Percentiles rank a stretch among this genome's conserved stretches.
These are phyloP conservation scores for Pharnaceum exiguum DNA, from an alignment of 148 eudicot genomes.

Conservation along the genomic window DNA sequence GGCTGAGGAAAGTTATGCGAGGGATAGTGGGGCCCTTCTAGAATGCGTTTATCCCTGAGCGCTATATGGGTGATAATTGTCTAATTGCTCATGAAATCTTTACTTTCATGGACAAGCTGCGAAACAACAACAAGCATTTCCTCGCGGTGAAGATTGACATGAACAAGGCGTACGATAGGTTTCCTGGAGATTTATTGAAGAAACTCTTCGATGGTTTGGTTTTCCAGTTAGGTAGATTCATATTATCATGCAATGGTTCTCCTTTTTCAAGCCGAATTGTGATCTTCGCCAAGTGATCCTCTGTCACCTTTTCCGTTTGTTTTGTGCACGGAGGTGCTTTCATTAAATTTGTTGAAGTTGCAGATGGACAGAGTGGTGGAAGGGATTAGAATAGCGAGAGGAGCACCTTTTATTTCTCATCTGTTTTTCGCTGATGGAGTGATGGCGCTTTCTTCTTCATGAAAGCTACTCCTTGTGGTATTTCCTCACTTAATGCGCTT, in stretches of 20 bases:
- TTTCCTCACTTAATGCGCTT: background rate
- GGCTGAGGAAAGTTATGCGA: background rate
- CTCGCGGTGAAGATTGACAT: background rate
- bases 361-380: background rate
- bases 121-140: background rate
- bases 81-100: background rate
- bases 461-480: background rate
- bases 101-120: background rate
- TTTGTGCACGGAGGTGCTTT: background rate
- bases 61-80: background rate
- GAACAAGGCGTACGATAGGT: background rate
- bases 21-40: background rate
- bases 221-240: background rate
- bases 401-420: background rate
- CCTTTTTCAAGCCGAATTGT: background rate
- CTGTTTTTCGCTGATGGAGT: background rate
- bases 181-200: background rate
- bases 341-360: background rate
- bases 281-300: background rate
- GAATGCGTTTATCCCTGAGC: background rate
- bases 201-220: background rate
- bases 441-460: background rate
- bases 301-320: background rate
- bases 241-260: background rate
- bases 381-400: background rate